Evolutionary conservation across 768 basidiomycete genomes (phyloP), one percentile per base, ranked within the genome.

Genomic region (Termitomyces bulborhizus): DNA sequence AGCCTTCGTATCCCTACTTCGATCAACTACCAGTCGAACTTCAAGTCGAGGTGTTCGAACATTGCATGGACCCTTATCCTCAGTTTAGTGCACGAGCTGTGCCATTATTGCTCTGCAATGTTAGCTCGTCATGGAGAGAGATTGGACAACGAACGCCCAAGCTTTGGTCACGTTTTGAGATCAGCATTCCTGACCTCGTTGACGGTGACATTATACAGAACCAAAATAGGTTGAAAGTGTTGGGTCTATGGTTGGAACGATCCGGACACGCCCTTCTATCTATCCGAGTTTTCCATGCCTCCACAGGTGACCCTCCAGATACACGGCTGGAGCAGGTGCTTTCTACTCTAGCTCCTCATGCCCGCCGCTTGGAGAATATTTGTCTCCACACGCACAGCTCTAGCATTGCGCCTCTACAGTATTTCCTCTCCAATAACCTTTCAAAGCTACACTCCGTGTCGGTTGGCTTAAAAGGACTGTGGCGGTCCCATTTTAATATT

Each of bases 101-200:
- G 0, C 77, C 79, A 16, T 56, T 76, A 32, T 45, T 75, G 6
- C 57, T 81, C 21, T 66, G 72, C 18, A 63, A 64, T 39, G 73
- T 82, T 13, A 77, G 75, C 57, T 64, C 64, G 2, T 55, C 66
- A 3, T 82, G 81, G 81, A 72, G 71, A 57, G 53, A 63, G 4
- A 53, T 80, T 13, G 73, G 67, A 26, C 46, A 68, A 15, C 63
- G 65, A 6, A 75, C 74, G 0, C 76, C 80, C 8, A 69, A 67
- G 51, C 63, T 82, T 26, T 82, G 81, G 81, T 72, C 74, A 13
- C 71, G 74, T 1, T 75, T 82, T 53, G 64, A 69, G 52, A 58
- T 78, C 56, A 65, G 71, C 21, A 57, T 73, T 31, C 50, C 58
- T 36, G 63, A 59, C 53, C 62, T 58, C 24, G 58, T 54, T 32